Percentiles rank a stretch among this genome's conserved stretches.
Evolutionary conservation across 805 yeast genomes (phyloP).

Genomic region (Nadsonia fulvescens): DNA sequence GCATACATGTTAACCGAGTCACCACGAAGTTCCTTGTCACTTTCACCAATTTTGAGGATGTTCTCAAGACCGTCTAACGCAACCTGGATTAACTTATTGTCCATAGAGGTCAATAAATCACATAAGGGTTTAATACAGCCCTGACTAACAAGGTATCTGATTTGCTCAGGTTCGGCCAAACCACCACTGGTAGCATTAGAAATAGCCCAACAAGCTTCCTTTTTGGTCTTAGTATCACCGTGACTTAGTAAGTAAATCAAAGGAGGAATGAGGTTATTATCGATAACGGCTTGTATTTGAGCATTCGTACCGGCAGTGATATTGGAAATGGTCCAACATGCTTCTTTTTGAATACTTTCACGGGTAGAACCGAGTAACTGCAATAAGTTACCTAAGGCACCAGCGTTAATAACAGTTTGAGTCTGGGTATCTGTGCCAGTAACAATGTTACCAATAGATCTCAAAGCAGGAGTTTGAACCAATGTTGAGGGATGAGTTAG

Average conservation of each 20-base stretch:
- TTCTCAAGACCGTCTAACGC: slow-evolving; percentile 91
- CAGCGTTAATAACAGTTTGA: slow-evolving; percentile 83
- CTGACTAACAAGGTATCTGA: slow-evolving; percentile 78
- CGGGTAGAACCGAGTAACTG: slow-evolving; percentile 67
- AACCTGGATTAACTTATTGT: slow-evolving; percentile 81
- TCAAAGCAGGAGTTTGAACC: slow-evolving; percentile 91
- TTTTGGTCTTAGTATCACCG: slow-evolving; percentile 90
- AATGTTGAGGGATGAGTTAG: slow-evolving; percentile 65
- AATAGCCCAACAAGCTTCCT: slow-evolving; percentile 99
- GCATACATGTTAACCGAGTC: slow-evolving; percentile 69
- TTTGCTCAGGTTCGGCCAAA: slow-evolving; percentile 76
- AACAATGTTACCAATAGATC: slow-evolving; percentile 95
- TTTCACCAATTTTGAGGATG: slow-evolving; percentile 84
- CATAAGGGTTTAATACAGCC: slow-evolving; percentile 96
- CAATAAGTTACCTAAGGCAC: slow-evolving; percentile 72
- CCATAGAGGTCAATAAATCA: slow-evolving; percentile 76
- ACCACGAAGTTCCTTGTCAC: slow-evolving; percentile 66
- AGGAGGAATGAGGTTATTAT: slow-evolving; percentile 84
- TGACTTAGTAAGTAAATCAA: slow-evolving; percentile 56
- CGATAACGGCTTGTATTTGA: slow-evolving; percentile 94
- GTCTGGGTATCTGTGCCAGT: slow-evolving; percentile 95
- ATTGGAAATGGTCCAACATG: slow-evolving; percentile 97
- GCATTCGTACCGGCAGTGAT: slow-evolving; percentile 93
- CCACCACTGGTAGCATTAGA: slow-evolving; percentile 97
- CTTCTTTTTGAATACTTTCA: slow-evolving; percentile 89